Evolutionary conservation across 1,284 basidiomycete genomes (phyloP).

Genomic region (Leccinum pachyderme): DNA sequence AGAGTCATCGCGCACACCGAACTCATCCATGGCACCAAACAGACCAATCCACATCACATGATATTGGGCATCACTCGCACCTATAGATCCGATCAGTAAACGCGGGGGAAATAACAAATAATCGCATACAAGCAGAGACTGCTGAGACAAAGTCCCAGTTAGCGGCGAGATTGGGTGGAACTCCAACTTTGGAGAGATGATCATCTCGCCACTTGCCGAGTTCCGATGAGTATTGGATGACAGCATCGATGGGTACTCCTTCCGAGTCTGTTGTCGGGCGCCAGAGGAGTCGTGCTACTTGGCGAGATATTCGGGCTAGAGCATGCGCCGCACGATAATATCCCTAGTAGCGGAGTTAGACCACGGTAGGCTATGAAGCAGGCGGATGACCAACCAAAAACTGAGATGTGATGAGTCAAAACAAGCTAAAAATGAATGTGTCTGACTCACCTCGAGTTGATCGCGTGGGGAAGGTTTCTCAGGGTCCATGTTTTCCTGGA

Average conservation of each 20-base stretch:
- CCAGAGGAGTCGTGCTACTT: constrained; percentile 79
- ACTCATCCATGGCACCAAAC: constrained; percentile 80
- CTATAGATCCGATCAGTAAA: constrained; percentile 43
- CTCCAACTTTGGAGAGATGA: constrained; percentile 76
- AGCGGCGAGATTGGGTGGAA: constrained; percentile 78
- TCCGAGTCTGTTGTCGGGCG: constrained; percentile 68
- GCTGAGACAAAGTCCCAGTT: constrained; percentile 90
- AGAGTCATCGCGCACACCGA: constrained; percentile 68
- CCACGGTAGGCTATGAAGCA: constrained; percentile 29
- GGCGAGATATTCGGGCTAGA: constrained; percentile 74
- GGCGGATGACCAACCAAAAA: constrained; percentile 38
- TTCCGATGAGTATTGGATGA: constrained; percentile 58
- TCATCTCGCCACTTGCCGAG: constrained; percentile 75
- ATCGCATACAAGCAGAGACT: constrained; percentile 61
- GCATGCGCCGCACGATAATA: constrained; percentile 79
- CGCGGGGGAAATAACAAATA: constrained; percentile 5
- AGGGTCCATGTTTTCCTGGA: constrained; percentile 47
- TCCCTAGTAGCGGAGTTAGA: constrained; percentile 44
- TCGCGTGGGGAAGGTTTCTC: constrained; percentile 62
- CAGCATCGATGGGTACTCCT: constrained; percentile 69
- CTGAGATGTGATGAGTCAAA: constrained; percentile 23
- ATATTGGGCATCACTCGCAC: constrained; percentile 85
- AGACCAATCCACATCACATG: constrained; percentile 87
- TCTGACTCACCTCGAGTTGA: constrained; percentile 62
- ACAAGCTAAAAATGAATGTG: constrained; percentile 4